phyloP scores from a whole-genome alignment of 306 rosid species.

The Crataegus laevigata region DNA sequence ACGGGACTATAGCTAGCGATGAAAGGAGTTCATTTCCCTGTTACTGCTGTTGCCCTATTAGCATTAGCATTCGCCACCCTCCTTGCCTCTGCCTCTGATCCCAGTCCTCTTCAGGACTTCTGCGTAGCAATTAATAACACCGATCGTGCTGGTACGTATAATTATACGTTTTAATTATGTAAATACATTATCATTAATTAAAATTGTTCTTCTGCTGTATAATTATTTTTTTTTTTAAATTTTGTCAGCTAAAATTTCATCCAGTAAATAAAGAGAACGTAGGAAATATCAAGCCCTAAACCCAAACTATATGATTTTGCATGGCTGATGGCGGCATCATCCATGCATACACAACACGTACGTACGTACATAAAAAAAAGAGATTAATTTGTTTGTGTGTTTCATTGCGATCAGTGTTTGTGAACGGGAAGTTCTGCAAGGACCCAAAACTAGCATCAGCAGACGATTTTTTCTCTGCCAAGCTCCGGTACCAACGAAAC shows the following conservation, averaged over 20 bases:
- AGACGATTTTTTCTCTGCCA: neutral
- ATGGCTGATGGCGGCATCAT: neutral
- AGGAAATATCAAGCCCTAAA: no score
- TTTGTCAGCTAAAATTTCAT: no score
- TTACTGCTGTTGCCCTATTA: neutral
- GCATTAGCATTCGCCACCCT: neutral
- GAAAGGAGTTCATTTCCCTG: neutral
- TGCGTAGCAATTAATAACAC: neutral
- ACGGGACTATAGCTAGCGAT: neutral
- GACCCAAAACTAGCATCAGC: neutral
- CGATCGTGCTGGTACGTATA: neutral
- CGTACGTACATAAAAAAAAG: neutral
- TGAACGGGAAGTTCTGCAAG: constrained; percentile 5
- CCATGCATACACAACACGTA: neutral
- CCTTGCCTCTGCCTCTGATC: neutral
- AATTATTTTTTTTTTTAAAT: no score
- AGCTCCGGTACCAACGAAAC: neutral
- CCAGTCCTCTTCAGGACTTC: neutral
- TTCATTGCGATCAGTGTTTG: neutral
- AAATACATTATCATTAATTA: no score
- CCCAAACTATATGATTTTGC: neutral
- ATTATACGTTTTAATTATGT: no score
- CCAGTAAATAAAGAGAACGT: no score
- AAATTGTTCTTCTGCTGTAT: no score
- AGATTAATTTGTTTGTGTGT: neutral